phyloP scores from a whole-genome alignment of 2,329 filamentous ascomycete species.

The Arthrinium phaeospermum region DNA sequence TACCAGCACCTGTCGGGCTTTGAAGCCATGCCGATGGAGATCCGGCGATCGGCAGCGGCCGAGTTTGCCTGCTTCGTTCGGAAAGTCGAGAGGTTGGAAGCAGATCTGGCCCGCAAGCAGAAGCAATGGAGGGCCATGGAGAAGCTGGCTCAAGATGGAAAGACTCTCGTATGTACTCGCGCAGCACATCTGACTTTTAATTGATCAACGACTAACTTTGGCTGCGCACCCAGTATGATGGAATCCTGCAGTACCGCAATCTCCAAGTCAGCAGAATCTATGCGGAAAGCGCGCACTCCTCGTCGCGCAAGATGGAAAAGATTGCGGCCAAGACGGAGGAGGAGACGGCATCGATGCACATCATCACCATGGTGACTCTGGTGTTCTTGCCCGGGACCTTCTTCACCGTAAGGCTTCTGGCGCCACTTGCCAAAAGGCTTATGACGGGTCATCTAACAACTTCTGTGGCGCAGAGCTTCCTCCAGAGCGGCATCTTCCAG shows the following conservation, averaged over 20 bases:
- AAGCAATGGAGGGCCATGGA: background rate
- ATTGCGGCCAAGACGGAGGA: slow-evolving; percentile 54
- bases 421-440: background rate
- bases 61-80: background rate
- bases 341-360: slow-evolving; percentile 27
- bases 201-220: too few relatives aligned
- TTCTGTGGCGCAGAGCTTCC: slow-evolving; percentile 18
- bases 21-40: background rate
- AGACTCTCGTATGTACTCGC: background rate
- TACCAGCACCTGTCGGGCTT: background rate
- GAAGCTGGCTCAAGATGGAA: background rate
- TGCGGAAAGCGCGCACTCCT: slow-evolving; percentile 28
- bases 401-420: slow-evolving; percentile 23
- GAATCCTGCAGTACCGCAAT: slow-evolving; percentile 43
- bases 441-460: background rate
- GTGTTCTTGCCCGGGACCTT: slow-evolving; percentile 27
- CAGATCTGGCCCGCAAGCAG: background rate
- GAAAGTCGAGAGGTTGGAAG: background rate
- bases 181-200: background rate
- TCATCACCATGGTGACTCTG: slow-evolving; percentile 25
- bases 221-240: slow-evolving; percentile 40
- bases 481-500: slow-evolving; percentile 22
- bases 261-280: slow-evolving; percentile 40
- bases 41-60: background rate
- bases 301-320: slow-evolving; percentile 45